Conservation (phyloP, 2,329 filamentous ascomycete genomes). For the Berkeleyomyces basicola region DNA sequence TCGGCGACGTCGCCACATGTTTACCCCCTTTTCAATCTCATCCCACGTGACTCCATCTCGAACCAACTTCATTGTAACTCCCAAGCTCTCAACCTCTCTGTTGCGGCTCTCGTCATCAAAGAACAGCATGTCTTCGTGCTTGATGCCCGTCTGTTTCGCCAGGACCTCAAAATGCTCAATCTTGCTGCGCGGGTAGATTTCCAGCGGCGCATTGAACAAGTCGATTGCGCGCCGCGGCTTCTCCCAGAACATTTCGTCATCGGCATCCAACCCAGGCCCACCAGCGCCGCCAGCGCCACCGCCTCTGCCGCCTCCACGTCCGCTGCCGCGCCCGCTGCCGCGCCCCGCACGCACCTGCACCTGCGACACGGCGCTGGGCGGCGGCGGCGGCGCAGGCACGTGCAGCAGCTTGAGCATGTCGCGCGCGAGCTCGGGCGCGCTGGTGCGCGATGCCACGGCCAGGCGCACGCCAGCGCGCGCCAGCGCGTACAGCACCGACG, state of each 20-base stretch:
- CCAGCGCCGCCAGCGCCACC: conserved; percentile 14
- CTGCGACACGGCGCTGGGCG: conserved; percentile 12
- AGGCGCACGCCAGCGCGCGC: conserved; percentile 33
- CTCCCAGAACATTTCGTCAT: conserved; percentile 13
- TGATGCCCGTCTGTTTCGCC: conserved; percentile 51
- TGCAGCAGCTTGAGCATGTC: conserved; percentile 66
- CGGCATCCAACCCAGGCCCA: not conserved
- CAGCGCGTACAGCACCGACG: conserved; percentile 47
- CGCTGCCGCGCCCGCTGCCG: conserved; percentile 8
- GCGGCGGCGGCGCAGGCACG: conserved; percentile 25
- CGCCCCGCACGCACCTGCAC: not conserved
- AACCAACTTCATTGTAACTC: conserved; percentile 73
- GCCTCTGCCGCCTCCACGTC: conserved; percentile 16
- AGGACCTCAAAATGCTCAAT: conserved; percentile 68
- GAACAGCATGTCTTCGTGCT: conserved; percentile 77
- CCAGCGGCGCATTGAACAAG: conserved; percentile 39
- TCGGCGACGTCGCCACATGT: conserved; percentile 62
- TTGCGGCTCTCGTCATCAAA: conserved; percentile 90
- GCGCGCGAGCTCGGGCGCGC: conserved; percentile 60
- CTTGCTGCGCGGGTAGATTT: conserved; percentile 66
- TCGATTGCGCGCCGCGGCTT: conserved; percentile 35
- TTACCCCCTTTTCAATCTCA: conserved; percentile 66
- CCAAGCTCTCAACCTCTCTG: conserved; percentile 59
- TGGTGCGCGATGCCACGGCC: conserved; percentile 66
- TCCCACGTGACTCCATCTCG: conserved; percentile 58